Evolutionary conservation across 192 early-diverging fungal species (phyloP), one percentile per base, ranked within the genome.

Genomic region (Podila minutissima): DNA sequence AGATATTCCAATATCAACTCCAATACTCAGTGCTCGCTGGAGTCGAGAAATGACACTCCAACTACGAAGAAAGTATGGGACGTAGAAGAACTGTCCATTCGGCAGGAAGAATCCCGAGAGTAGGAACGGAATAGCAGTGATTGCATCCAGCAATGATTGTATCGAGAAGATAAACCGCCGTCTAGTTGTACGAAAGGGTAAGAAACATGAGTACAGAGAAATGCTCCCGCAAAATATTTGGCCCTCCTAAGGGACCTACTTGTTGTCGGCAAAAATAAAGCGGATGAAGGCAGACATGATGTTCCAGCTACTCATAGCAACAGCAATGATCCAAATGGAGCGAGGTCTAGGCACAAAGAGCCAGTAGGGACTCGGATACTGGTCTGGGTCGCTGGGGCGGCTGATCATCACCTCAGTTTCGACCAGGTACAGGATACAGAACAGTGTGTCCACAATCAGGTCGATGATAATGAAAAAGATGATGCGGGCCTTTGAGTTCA

Each of bases 61-160:
- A 33, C 88, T 87, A 32, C 88, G 72, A 35, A 93, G 63, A 83
- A 91, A 93, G 62, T 90, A 93, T 17, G 92, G 92, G 2, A 93
- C 83, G 37, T 86, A 90, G 29, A 91, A 67, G 62, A 59, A 88
- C 59, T 85, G 78, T 6, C 85, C 87, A 71, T 74, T 28, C 5
- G 66, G 69, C 17, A 89, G 55, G 51, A 85, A 83, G 20, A 57
- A 50, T 17, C 74, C 68, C 5, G 84, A 84, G 11, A 88, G 31
- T 22, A 92, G 22, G 73, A 92, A 90, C 20, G 91, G 91, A 32
- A 88, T 50, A 0, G 87, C 85, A 9, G 86, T 90, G 26, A 88
- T 19, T 26, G 83, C 31, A 71, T 89, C 89, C 53, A 89, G 67
- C 3, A 89, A 66, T 4, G 83, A 79, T 59, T 83, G 77, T 26